Conservation (phyloP, 768 basidiomycete species). For the Rhodotorula toruloides region DNA sequence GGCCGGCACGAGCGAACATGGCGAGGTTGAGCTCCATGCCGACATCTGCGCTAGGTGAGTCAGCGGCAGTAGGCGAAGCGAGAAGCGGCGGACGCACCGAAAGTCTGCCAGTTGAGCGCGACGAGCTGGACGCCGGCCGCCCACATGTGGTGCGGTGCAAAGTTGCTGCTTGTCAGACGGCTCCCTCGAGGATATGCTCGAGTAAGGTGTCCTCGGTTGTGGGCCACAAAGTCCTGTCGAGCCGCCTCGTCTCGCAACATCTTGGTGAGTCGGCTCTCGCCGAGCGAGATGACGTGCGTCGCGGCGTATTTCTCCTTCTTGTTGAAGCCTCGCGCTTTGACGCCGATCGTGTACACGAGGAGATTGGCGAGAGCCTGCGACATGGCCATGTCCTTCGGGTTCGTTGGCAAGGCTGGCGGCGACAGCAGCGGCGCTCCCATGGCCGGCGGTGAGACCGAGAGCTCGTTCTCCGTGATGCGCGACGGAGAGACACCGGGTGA, state of each 20-base stretch:
- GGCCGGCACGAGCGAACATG: constrained; percentile 90
- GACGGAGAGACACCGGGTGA: constrained; percentile 3
- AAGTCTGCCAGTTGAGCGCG: constrained; percentile 96
- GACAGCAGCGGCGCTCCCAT: neutral
- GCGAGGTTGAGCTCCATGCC: constrained; percentile 89
- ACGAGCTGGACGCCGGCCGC: constrained; percentile 80
- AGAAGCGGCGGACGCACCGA: constrained; percentile 56
- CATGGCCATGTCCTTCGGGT: constrained; percentile 51
- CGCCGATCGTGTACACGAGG: constrained; percentile 89
- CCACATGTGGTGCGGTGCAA: constrained; percentile 84
- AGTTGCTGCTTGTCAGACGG: constrained; percentile 77
- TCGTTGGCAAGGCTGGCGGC: constrained; percentile 3
- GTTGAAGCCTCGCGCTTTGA: constrained; percentile 68
- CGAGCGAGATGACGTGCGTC: constrained; percentile 87
- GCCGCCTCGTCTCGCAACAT: constrained; percentile 54
- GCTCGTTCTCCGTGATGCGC: constrained; percentile 2
- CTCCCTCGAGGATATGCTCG: constrained; percentile 80
- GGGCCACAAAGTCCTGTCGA: constrained; percentile 62
- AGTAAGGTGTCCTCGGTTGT: constrained; percentile 74
- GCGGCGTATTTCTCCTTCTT: constrained; percentile 77
- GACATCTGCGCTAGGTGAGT: constrained; percentile 55
- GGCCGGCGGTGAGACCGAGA: constrained; percentile 8
- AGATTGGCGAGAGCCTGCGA: constrained; percentile 66
- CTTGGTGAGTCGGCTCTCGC: constrained; percentile 73
- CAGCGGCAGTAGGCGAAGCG: neutral